Evolutionary conservation across 768 basidiomycete genomes (phyloP), one percentile per base, ranked within the genome.

Genomic region (Trametopsis cervina): DNA sequence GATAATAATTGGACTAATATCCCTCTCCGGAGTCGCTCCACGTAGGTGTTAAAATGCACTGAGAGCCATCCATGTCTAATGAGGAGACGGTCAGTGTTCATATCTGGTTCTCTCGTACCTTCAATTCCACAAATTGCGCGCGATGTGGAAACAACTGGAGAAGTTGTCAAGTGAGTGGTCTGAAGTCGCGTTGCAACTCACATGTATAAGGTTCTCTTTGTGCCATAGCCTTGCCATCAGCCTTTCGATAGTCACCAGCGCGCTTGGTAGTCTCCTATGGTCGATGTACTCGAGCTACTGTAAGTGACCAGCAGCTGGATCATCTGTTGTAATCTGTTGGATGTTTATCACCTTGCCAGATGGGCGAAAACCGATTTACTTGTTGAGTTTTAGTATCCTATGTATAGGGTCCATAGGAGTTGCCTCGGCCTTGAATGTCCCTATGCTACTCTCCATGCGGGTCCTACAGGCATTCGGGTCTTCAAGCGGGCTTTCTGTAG

Each of bases 91-190:
- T 1, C 47, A 89, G 87, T 83, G 29, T 80, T 90, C 50, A 78
- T 84, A 0, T 67, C 77, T 6, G 81, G 78, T 0, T 77, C 77
- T 0, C 87, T 90, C 60, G 72, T 87, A 2, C 87, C 87, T 0
- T 78, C 80, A 0, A 83, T 90, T 48, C 84, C 86, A 0, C 74
- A 83, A 42, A 80, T 91, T 40, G 78, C 87, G 6, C 63, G 61
- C 21, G 86, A 91, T 50, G 62, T 91, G 7, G 40, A 74, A 21
- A 70, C 83, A 0, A 76, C 84, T 0, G 73, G 73, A 0, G 54
- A 75, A 13, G 61, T 82, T 15, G 72, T 89, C 42, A 84, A 80
- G 80, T 78, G 46, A 12, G 62, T n/a, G n/a, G n/a, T n/a, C n/a
- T n/a, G n/a, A n/a, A n/a, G n/a, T 23, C 20, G n/a, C 9, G n/a